Conservation (phyloP, 805 yeast species). For the Candida chilensis region DNA sequence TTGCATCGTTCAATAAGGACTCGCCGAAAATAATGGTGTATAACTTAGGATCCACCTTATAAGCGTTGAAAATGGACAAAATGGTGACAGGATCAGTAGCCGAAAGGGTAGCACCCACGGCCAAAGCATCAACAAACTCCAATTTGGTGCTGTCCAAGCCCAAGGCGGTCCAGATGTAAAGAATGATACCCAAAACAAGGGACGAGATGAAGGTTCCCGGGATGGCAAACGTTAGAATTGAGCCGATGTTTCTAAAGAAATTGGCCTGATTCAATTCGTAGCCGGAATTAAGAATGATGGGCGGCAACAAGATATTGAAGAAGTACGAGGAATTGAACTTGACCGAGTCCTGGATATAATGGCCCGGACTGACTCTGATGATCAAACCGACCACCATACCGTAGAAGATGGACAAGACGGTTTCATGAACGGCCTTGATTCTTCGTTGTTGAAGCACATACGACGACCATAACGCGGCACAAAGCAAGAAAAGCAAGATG, state of each 20-base stretch:
- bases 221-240: conserved; percentile 88
- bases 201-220: conserved; percentile 96
- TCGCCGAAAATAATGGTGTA: conserved; percentile 98
- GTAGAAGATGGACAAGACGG: conserved; percentile 89
- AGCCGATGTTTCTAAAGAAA: conserved; percentile 85
- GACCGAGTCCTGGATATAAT: conserved; percentile 93
- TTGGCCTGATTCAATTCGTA: conserved; percentile 94
- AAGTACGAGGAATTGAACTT: conserved; percentile 92
- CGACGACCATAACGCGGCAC: conserved; percentile 91
- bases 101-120: conserved; percentile 94
- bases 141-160: conserved; percentile 85
- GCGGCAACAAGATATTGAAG: conserved; percentile 90
- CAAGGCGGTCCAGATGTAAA: conserved; percentile 83
- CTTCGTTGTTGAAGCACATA: conserved; percentile 86
- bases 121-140: conserved; percentile 94
- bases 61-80: conserved; percentile 90
- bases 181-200: conserved; percentile 77
- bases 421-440: conserved; percentile 95
- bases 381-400: conserved; percentile 95
- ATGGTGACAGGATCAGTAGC: conserved; percentile 99
- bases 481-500: conserved; percentile 69
- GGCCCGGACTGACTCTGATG: conserved; percentile 90
- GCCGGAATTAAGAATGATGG: conserved; percentile 92
- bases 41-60: conserved; percentile 94
- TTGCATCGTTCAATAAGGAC: conserved; percentile 91